These are phyloP conservation scores for Amanita fuliginea DNA, from an alignment of 768 basidiomycete genomes.

Conservation along the genomic window DNA sequence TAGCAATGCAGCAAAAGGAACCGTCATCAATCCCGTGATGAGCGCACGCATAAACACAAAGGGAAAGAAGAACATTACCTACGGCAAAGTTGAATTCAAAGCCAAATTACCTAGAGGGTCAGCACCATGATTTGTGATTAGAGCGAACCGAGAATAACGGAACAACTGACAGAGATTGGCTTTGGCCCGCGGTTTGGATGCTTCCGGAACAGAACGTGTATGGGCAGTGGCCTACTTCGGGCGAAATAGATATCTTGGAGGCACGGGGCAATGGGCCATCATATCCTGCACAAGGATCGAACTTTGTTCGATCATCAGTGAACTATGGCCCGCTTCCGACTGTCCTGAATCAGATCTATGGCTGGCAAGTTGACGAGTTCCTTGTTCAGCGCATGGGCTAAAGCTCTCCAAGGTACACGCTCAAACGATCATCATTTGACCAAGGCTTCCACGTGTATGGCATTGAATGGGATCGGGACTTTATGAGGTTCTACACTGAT, in stretches of 20 bases:
- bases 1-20: conserved; percentile 23
- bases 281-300: conserved; percentile 46
- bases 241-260: conserved; percentile 50
- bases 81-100: conserved; percentile 49
- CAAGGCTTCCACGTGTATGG: conserved; percentile 61
- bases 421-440: conserved; percentile 39
- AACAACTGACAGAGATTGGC: conserved; percentile 35
- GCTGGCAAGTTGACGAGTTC: conserved; percentile 51
- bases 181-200: conserved; percentile 74
- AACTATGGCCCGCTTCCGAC: conserved; percentile 53
- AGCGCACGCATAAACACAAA: conserved; percentile 64
- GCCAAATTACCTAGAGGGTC: conserved; percentile 51
- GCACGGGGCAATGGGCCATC: conserved; percentile 46
- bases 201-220: conserved; percentile 53
- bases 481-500: conserved; percentile 72
- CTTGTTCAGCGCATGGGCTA: conserved; percentile 24
- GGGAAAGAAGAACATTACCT: conserved; percentile 44
- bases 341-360: conserved; percentile 42
- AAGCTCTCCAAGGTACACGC: conserved; percentile 13
- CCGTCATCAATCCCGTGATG: conserved; percentile 66
- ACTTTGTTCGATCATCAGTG: conserved; percentile 48
- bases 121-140: conserved; percentile 22
- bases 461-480: conserved; percentile 67
- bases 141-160: conserved; percentile 9
- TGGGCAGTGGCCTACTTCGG: conserved; percentile 49